A percentile compares a stretch with the other conserved stretches of the same genome.
These are phyloP conservation scores for Fusarium sp. DNA, from an alignment of 2,329 filamentous ascomycete genomes.

Conservation along the genomic window DNA sequence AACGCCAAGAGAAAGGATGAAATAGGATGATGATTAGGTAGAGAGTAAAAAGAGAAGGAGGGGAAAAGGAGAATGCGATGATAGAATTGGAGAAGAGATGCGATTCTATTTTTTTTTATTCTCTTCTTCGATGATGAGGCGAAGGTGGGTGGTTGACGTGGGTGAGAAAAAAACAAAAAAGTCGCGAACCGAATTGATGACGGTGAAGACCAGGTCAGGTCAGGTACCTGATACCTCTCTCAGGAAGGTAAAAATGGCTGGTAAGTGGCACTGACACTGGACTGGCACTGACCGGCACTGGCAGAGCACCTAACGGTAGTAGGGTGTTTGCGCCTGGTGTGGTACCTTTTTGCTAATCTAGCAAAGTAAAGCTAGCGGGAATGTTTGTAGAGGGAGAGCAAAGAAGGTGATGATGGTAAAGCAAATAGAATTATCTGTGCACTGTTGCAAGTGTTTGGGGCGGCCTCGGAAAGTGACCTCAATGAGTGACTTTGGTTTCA, in stretches of 20 bases:
- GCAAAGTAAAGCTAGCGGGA: not conserved
- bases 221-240: not conserved
- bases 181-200: constrained; percentile 34
- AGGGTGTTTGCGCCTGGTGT: not conserved
- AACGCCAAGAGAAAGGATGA: constrained; percentile 33
- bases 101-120: constrained; percentile 24
- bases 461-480: constrained; percentile 24
- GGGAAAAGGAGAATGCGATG: constrained; percentile 6
- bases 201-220: constrained; percentile 21
- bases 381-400: constrained; percentile 7
- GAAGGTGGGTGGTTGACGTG: constrained; percentile 5
- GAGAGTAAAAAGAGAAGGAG: constrained; percentile 1
- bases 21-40: constrained; percentile 10
- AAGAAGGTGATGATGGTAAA: constrained; percentile 2
- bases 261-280: constrained; percentile 16
- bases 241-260: constrained; percentile 10
- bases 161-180: constrained; percentile 8
- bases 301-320: constrained; percentile 6
- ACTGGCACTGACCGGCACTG: constrained; percentile 13
- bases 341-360: constrained; percentile 5
- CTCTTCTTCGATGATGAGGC: constrained; percentile 28
- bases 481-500: constrained; percentile 8
- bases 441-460: constrained; percentile 18
- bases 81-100: constrained; percentile 8
- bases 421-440: constrained; percentile 27